Evolutionary conservation across 2,329 filamentous ascomycete species (phyloP), one percentile per base, ranked within the genome.

Genomic region (Gaeumannomyces sp.): DNA sequence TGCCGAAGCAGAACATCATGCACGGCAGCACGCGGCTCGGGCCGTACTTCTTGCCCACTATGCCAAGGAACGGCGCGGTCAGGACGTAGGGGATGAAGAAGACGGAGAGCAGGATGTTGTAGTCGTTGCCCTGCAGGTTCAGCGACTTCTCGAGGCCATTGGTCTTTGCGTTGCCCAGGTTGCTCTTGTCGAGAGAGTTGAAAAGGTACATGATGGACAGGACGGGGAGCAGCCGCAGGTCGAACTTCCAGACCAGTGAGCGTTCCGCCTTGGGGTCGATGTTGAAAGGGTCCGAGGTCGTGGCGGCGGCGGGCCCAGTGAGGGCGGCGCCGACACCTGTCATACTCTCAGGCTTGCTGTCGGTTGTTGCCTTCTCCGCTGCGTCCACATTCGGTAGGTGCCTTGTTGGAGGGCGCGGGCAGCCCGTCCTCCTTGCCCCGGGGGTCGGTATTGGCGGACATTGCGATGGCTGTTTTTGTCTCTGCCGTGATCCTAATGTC

Each of bases 41-140:
- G 0, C 89, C 89, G 71, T 83, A 90, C 68, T 85, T 88, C 77
- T 92, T 93, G 67, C 88, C 89, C 14, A 90, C 73, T 75, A 92
- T 87, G 59, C 76, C 76, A 1, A 79, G 68, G 11, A 77, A 73
- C 0, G 88, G 89, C 0, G 89, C 89, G 63, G 87, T 88, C 57
- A 92, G 72, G 63, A 92, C 89, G 72, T 89, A 92, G 0, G 90
- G 90, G 7, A 92, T 80, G 74, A 90, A 93, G 79, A 93, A 93
- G 68, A 93, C 86, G 68, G 81, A 85, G 57, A 93, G 75, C 60
- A 91, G 80, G 60, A 87, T 83, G 74, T 91, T 92, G 78, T 92
- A 91, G 73, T 91, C 83, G 70, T 85, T 81, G 3, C 72, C 66
- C 73, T 89, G 31, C 8, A 71, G 62, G 14, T 61, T 57, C 14